phyloP scores from a whole-genome alignment of 768 basidiomycete genomes.

The Kwoniella sp. region DNA sequence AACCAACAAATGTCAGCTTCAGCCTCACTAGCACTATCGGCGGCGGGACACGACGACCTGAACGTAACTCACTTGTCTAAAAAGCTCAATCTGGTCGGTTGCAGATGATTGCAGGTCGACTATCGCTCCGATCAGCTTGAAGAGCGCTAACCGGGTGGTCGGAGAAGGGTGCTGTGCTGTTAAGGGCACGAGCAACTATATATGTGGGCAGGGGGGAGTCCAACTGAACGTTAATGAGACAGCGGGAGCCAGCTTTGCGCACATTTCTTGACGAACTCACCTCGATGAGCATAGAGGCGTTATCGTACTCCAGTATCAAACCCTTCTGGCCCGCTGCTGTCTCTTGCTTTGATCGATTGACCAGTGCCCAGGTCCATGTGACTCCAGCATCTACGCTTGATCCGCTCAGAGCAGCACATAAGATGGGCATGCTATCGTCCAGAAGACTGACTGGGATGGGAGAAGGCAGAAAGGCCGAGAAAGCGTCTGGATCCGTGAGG shows the following conservation, averaged over 20 bases:
- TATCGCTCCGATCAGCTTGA: constrained; percentile 36
- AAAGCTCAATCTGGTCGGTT: constrained; percentile 28
- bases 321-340: not conserved
- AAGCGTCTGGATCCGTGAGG: not conserved
- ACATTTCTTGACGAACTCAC: constrained; percentile 28
- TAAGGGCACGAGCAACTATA: constrained; percentile 37
- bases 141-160: constrained; percentile 25
- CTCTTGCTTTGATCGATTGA: constrained; percentile 6
- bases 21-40: not conserved
- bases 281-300: constrained; percentile 35
- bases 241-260: no score
- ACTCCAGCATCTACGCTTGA: constrained; percentile 27
- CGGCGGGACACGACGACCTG: not conserved
- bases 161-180: constrained; percentile 27
- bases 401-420: constrained; percentile 24
- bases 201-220: not conserved
- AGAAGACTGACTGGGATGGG: not conserved
- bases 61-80: constrained; percentile 31
- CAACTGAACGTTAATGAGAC: not conserved
- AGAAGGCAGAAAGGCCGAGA: not conserved
- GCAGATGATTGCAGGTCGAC: constrained; percentile 6
- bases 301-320: constrained; percentile 15
- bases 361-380: constrained; percentile 21
- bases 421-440: constrained; percentile 25
- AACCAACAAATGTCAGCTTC: constrained; percentile 5